Conservation (phyloP, 805 yeast genomes). For the Cyberlindnera japonica region DNA sequence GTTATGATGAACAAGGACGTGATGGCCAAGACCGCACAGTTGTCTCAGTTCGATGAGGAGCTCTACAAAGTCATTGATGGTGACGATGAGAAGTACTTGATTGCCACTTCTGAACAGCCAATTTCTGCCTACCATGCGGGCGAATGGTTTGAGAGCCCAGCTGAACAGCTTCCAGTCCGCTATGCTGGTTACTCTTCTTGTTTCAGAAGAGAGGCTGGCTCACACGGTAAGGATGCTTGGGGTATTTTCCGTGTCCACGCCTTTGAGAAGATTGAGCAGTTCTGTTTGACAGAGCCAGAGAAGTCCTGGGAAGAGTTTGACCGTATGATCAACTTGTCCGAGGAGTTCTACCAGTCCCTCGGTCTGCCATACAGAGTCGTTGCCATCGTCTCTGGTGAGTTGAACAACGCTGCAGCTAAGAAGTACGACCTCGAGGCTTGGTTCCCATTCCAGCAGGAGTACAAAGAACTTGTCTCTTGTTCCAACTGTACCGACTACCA, state of each 20-base stretch:
- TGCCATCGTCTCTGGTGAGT: constrained; percentile 96
- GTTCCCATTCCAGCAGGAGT: constrained; percentile 99
- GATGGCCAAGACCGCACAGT: constrained; percentile 98
- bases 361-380: constrained; percentile 96
- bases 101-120: constrained; percentile 99
- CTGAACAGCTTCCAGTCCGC: constrained; percentile 92
- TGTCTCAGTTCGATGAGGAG: constrained; percentile 97
- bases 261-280: constrained; percentile 97
- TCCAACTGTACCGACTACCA: constrained; percentile 99
- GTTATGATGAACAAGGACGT: constrained; percentile 99
- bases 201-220: constrained; percentile 99
- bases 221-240: constrained; percentile 99
- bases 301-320: constrained; percentile 98
- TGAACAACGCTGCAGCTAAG: constrained; percentile 98
- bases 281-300: constrained; percentile 93
- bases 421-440: constrained; percentile 98
- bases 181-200: constrained; percentile 98
- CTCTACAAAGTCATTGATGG: constrained; percentile 96
- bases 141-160: constrained; percentile 98
- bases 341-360: constrained; percentile 88
- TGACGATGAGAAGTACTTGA: constrained; percentile 93
- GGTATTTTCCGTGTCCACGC: constrained; percentile 99
- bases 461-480: constrained; percentile 96
- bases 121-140: constrained; percentile 95
- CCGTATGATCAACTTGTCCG: constrained; percentile 86